Evolutionary conservation across 345 rosid species (phyloP).

Genomic region (Ricinus communis): DNA sequence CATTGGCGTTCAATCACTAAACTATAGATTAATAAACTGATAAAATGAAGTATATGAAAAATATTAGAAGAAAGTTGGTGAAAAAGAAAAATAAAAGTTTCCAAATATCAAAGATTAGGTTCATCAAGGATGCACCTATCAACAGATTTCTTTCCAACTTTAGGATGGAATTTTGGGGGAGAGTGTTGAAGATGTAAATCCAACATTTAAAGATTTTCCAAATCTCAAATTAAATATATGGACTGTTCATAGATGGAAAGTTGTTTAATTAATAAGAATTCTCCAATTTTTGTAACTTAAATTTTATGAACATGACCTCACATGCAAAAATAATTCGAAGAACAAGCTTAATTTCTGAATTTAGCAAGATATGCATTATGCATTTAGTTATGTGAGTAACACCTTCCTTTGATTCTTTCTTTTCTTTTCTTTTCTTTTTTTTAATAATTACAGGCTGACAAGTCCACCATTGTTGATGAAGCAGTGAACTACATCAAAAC

Average conservation of each 20-base stretch:
- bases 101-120: background rate
- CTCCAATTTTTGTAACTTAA: background rate
- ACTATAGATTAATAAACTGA: no score
- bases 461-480: constrained; percentile 56
- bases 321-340: no score
- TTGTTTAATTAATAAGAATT: background rate
- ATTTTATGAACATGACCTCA: no score
- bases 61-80: no score
- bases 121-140: background rate
- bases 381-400: no score
- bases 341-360: no score
- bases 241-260: background rate
- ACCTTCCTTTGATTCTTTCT: no score
- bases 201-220: background rate
- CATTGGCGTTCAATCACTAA: no score
- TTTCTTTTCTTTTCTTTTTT: background rate
- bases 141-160: background rate
- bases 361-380: no score
- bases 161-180: background rate
- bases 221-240: background rate
- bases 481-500: constrained; percentile 47
- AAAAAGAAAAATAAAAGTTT: no score
- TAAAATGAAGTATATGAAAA: no score
- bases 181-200: background rate
- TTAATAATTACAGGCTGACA: constrained; percentile 49